Conservation (phyloP, 371 early-diverging fungal species). For the Lichtheimia ramosa region DNA sequence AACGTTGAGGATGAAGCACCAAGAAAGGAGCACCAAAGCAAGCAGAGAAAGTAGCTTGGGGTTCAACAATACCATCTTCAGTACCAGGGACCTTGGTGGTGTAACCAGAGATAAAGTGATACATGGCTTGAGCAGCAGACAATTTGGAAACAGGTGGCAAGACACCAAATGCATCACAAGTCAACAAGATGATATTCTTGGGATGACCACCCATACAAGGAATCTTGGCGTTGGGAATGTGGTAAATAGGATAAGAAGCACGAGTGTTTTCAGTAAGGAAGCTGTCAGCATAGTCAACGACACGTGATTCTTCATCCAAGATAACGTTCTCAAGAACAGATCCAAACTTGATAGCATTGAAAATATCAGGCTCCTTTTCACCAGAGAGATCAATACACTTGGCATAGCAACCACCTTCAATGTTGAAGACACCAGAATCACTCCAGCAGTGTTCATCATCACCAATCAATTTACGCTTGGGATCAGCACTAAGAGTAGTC, state of each 20-base stretch:
- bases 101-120: constrained; percentile 93
- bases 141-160: constrained; percentile 93
- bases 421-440: constrained; percentile 92
- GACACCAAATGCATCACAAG: constrained; percentile 97
- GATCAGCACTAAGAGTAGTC: constrained; percentile 95
- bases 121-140: constrained; percentile 89
- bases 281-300: constrained; percentile 80
- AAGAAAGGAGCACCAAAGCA: constrained; percentile 96
- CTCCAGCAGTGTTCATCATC: constrained; percentile 99
- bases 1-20: constrained; percentile 93
- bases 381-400: constrained; percentile 91
- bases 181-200: constrained; percentile 91
- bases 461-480: constrained; percentile 88
- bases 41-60: constrained; percentile 90
- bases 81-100: constrained; percentile 94
- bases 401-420: constrained; percentile 98
- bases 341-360: constrained; percentile 86
- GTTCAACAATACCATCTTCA: constrained; percentile 92
- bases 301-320: constrained; percentile 74
- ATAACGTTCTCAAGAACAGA: constrained; percentile 94
- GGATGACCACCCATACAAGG: constrained; percentile 93
- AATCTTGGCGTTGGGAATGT: constrained; percentile 92
- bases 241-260: constrained; percentile 91
- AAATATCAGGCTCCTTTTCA: constrained; percentile 97
- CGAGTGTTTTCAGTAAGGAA: constrained; percentile 94